Conservation (phyloP, 164 flowering plant genomes). For the Echeveria elegans region DNA sequence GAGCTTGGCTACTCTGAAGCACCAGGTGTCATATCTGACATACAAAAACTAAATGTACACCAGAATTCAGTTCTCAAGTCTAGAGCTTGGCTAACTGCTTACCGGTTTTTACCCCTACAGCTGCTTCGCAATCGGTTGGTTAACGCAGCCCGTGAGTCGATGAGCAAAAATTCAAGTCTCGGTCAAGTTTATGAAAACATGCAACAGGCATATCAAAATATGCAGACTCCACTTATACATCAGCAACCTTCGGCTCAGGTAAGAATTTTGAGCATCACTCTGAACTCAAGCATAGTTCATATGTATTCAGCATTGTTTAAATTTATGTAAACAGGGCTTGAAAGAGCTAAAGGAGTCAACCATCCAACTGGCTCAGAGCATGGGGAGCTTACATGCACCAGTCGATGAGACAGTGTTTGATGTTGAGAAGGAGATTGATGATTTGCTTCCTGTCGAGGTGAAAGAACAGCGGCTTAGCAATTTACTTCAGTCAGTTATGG, state of each 20-base stretch:
- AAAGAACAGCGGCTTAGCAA: constrained; percentile 95
- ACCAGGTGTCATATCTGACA: constrained; percentile 45
- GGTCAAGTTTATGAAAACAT: constrained; percentile 84
- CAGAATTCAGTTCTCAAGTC: too few relatives aligned
- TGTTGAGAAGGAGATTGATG: constrained; percentile 97
- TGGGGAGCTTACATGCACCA: constrained; percentile 80
- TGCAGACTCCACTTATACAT: constrained; percentile 91
- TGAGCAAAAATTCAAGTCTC: constrained; percentile 67
- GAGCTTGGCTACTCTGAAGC: constrained; percentile 95
- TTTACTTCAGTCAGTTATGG: constrained; percentile 80
- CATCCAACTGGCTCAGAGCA: constrained; percentile 74
- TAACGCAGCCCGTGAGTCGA: constrained; percentile 59
- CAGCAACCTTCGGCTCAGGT: constrained; percentile 45
- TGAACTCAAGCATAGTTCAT: not conserved
- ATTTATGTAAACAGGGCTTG: constrained; percentile 46
- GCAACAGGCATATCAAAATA: constrained; percentile 91
- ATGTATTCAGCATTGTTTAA: not conserved
- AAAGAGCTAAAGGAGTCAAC: constrained; percentile 87
- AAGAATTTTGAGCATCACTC: not conserved
- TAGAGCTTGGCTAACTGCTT: not conserved
- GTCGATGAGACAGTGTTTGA: constrained; percentile 90
- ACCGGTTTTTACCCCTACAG: constrained; percentile 28
- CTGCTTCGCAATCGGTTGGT: constrained; percentile 80
- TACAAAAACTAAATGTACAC: too few relatives aligned
- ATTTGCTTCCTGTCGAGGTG: constrained; percentile 89